Evolutionary conservation across 2,329 filamentous ascomycete genomes (phyloP).

Genomic region (Colletotrichum sidae): DNA sequence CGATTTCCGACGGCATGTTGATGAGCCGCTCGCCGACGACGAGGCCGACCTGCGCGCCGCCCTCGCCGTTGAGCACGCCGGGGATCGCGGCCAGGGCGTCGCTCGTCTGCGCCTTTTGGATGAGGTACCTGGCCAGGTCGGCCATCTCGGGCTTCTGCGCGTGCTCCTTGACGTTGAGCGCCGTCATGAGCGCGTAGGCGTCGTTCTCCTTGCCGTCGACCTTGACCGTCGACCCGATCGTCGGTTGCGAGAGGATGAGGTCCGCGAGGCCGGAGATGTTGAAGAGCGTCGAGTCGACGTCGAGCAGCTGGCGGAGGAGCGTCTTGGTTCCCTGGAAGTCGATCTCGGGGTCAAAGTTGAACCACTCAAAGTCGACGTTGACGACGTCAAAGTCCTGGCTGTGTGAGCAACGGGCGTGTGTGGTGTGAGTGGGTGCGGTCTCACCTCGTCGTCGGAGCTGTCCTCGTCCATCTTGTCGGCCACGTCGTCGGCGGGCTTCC

Average conservation of each 20-base stretch:
- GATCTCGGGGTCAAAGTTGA: slow-evolving; percentile 88
- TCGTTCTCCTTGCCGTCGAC: slow-evolving; percentile 95
- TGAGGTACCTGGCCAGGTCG: slow-evolving; percentile 78
- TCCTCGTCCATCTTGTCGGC: slow-evolving; percentile 62
- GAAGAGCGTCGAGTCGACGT: slow-evolving; percentile 86
- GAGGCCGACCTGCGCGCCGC: slow-evolving; percentile 76
- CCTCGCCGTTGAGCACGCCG: slow-evolving; percentile 63
- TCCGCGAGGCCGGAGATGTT: slow-evolving; percentile 89
- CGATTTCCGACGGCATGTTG: slow-evolving; percentile 94
- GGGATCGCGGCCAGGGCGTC: slow-evolving; percentile 66
- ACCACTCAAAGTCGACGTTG: slow-evolving; percentile 98
- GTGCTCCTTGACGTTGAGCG: slow-evolving; percentile 85
- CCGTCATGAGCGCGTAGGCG: slow-evolving; percentile 91
- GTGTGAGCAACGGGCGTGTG: slow-evolving; percentile 37
- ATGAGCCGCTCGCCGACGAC: slow-evolving; percentile 93
- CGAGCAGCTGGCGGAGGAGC: slow-evolving; percentile 90
- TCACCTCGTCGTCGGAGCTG: slow-evolving; percentile 66
- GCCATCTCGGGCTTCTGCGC: slow-evolving; percentile 79
- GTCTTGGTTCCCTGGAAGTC: slow-evolving; percentile 97
- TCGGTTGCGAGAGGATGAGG: slow-evolving; percentile 85
- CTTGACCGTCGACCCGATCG: slow-evolving; percentile 94
- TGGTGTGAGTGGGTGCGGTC: slow-evolving; percentile 35
- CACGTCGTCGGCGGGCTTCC: slow-evolving; percentile 56
- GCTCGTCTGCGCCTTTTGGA: slow-evolving; percentile 64
- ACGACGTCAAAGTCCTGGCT: slow-evolving; percentile 87